These are phyloP conservation scores for Periconia digitata DNA, from an alignment of 2,329 filamentous ascomycete genomes.

Conservation along the genomic window DNA sequence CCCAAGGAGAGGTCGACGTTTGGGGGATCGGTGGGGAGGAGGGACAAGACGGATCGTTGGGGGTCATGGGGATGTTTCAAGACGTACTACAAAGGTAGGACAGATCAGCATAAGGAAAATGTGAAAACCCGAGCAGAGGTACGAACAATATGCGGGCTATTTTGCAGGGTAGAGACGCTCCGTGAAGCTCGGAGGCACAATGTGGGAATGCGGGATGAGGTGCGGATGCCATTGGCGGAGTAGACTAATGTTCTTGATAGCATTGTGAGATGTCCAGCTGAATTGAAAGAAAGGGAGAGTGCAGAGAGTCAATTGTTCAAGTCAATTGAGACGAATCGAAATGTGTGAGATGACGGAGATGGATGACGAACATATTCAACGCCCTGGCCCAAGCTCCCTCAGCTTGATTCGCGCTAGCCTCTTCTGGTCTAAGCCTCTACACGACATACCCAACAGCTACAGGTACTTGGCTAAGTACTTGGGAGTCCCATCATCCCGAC, in stretches of 20 bases:
- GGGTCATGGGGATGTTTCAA: constrained; percentile 48
- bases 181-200: constrained; percentile 27
- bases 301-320: neutral
- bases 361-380: constrained; percentile 3
- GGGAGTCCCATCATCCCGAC: no score
- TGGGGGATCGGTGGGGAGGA: constrained; percentile 58
- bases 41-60: constrained; percentile 54
- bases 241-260: constrained; percentile 20
- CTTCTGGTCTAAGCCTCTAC: no score
- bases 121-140: no score
- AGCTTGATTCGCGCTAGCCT: neutral
- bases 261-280: constrained; percentile 12
- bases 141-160: constrained; percentile 47
- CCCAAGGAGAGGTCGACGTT: constrained; percentile 58
- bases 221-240: constrained; percentile 18
- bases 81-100: constrained; percentile 47
- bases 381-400: neutral
- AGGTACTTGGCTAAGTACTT: no score
- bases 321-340: neutral
- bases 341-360: no score
- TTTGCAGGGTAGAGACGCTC: constrained; percentile 44
- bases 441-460: no score
- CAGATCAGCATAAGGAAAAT: neutral
- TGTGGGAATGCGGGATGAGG: constrained; percentile 12
- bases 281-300: neutral